A percentile compares a stretch with the other conserved stretches of the same genome.
Conservation (phyloP, 345 rosid species). For the Gossypium thurberi region DNA sequence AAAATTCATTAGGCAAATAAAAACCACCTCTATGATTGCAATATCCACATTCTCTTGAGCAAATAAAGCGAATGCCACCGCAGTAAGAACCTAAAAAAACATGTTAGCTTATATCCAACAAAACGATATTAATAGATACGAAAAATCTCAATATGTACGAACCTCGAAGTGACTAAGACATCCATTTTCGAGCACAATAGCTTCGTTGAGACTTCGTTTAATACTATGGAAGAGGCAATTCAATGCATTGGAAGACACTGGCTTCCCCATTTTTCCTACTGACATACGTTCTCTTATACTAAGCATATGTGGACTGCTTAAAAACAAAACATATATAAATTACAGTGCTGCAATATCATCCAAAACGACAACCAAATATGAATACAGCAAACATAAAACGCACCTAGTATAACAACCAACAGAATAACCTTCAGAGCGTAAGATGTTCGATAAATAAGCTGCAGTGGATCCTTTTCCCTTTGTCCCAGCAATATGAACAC, state of each 20-base stretch:
- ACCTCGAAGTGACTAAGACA: conserved; percentile 90
- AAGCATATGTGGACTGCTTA: conserved; percentile 67
- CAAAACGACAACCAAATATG: background rate
- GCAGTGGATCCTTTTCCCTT: conserved; percentile 95
- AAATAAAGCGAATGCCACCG: conserved; percentile 65
- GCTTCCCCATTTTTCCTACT: conserved; percentile 48
- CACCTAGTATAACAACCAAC: conserved; percentile 86
- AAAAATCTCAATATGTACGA: background rate
- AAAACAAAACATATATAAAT: background rate
- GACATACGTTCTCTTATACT: conserved; percentile 78
- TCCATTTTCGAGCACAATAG: conserved; percentile 52
- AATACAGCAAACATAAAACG: background rate
- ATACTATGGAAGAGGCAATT: conserved; percentile 50
- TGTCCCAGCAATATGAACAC: conserved; percentile 87
- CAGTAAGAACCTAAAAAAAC: conserved; percentile 61
- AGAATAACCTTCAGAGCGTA: conserved; percentile 59
- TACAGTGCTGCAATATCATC: background rate
- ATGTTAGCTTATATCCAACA: background rate
- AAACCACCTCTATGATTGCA: conserved; percentile 83
- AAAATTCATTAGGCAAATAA: background rate
- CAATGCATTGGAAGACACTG: conserved; percentile 50
- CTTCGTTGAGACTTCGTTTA: conserved; percentile 49
- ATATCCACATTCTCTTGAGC: conserved; percentile 67
- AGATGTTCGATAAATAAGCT: conserved; percentile 71
- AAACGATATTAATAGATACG: background rate